Evolutionary conservation across 2,329 filamentous ascomycete genomes (phyloP).

Genomic region (Rutstroemia sp.): DNA sequence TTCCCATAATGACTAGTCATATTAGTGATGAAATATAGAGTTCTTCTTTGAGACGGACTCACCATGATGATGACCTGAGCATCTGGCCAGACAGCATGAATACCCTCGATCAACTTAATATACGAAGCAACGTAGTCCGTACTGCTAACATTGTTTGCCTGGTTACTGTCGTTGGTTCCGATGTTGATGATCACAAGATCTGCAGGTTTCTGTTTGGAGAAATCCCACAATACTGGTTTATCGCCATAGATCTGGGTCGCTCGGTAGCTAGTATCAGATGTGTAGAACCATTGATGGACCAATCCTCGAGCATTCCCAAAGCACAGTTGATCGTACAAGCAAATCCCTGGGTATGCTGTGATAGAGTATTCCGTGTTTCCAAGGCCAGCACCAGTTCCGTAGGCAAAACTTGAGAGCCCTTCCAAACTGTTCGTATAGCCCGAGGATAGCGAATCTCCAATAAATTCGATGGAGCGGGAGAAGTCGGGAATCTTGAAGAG

Average conservation of each 20-base stretch:
- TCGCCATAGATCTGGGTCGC: conserved; percentile 31
- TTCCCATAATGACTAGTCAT: conserved; percentile 42
- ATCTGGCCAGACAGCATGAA: conserved; percentile 40
- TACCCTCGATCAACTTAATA: conserved; percentile 38
- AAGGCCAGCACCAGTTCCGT: conserved; percentile 46
- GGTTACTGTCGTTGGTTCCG: conserved; percentile 40
- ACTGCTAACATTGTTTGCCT: conserved; percentile 34
- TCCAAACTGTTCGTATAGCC: conserved; percentile 54
- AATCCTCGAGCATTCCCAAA: conserved; percentile 44
- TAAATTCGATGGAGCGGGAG: conserved; percentile 35
- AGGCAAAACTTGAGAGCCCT: conserved; percentile 48
- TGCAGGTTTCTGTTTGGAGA: conserved; percentile 34
- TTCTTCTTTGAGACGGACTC: conserved; percentile 36
- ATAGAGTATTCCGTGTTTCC: conserved; percentile 52
- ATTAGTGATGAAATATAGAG: conserved; percentile 6
- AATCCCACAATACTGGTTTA: conserved; percentile 29
- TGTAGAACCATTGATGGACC: conserved; percentile 50
- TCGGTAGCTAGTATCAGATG: conserved; percentile 40
- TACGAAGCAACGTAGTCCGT: conserved; percentile 35
- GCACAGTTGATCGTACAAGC: conserved; percentile 46
- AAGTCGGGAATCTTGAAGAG: conserved; percentile 38
- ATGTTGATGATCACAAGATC: conserved; percentile 41
- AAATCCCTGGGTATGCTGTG: conserved; percentile 52
- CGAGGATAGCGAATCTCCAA: conserved; percentile 42
- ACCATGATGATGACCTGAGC: conserved; percentile 37